phyloP scores from a whole-genome alignment of 1,284 basidiomycete species.

The Cerioporus squamosus region DNA sequence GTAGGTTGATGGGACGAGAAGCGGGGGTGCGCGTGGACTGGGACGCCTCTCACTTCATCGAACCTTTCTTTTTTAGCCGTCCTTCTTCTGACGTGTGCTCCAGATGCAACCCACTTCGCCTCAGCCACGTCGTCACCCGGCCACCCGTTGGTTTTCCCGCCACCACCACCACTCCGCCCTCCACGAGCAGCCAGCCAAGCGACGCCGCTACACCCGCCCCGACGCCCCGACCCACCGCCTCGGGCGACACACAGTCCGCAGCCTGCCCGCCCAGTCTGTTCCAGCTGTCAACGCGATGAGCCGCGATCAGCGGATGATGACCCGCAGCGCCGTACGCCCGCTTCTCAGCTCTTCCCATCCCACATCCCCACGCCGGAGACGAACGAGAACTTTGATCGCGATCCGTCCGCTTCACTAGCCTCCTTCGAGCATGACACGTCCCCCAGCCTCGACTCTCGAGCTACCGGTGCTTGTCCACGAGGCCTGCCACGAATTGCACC shows the following conservation, averaged over 20 bases:
- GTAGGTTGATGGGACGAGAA: slow-evolving; percentile 28
- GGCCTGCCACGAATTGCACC: slow-evolving; percentile 1
- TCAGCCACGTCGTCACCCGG: slow-evolving; percentile 17
- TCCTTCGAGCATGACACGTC: slow-evolving; percentile 13
- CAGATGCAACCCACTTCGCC: slow-evolving; percentile 17
- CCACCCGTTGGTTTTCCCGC: neutral
- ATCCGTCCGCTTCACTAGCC: slow-evolving; percentile 9
- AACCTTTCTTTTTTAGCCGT: slow-evolving; percentile 18
- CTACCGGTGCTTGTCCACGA: slow-evolving; percentile 9
- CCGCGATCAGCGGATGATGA: slow-evolving; percentile 30
- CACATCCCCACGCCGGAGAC: slow-evolving; percentile 11
- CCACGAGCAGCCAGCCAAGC: too few species aligned
- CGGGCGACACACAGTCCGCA: neutral
- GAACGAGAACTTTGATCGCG: slow-evolving; percentile 22
- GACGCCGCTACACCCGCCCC: neutral
- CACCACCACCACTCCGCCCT: neutral
- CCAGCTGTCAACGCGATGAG: slow-evolving; percentile 7
- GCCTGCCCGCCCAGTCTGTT: neutral
- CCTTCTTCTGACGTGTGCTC: slow-evolving; percentile 21
- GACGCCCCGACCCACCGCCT: neutral
- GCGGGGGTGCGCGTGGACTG: slow-evolving; percentile 25
- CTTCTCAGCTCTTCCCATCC: slow-evolving; percentile 17
- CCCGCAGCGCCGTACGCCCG: slow-evolving; percentile 14
- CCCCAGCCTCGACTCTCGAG: neutral
- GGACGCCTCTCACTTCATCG: slow-evolving; percentile 17